These are phyloP conservation scores for Sarocladiaceae sp. DNA, from an alignment of 2,329 filamentous ascomycete genomes.

Conservation along the genomic window DNA sequence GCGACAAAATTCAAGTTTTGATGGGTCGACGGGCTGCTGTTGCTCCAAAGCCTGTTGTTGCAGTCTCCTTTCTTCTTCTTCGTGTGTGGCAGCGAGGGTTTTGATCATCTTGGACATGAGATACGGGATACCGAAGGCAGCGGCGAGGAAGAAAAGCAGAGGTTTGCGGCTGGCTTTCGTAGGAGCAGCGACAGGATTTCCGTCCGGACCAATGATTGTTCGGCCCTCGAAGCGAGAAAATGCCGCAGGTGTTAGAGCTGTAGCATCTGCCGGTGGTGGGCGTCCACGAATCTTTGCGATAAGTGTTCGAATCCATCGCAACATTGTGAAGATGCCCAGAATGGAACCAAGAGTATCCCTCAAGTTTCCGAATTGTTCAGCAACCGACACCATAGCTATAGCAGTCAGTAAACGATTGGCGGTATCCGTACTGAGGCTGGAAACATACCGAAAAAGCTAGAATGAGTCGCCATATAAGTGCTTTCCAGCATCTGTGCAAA, in stretches of 20 bases:
- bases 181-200: slow-evolving; percentile 51
- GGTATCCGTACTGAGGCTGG: not conserved
- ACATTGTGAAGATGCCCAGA: slow-evolving; percentile 89
- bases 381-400: slow-evolving; percentile 93
- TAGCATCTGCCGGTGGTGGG: slow-evolving; percentile 82
- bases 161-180: slow-evolving; percentile 87
- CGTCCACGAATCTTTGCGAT: slow-evolving; percentile 91
- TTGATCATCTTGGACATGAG: slow-evolving; percentile 96
- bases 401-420: not conserved
- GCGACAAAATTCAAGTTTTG: slow-evolving; percentile 94
- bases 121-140: slow-evolving; percentile 92
- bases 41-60: slow-evolving; percentile 47
- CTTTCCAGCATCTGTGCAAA: slow-evolving; percentile 99
- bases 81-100: slow-evolving; percentile 75
- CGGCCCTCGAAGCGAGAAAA: slow-evolving; percentile 87
- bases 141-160: slow-evolving; percentile 90
- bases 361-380: slow-evolving; percentile 92
- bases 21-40: slow-evolving; percentile 67
- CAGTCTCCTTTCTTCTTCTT: slow-evolving; percentile 68
- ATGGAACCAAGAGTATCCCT: slow-evolving; percentile 91
- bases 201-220: slow-evolving; percentile 51
- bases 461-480: slow-evolving; percentile 99
- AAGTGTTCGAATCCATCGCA: slow-evolving; percentile 90
- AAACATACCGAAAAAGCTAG: slow-evolving; percentile 87
- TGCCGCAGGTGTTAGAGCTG: slow-evolving; percentile 79